Evolutionary conservation across 495 filamentous ascomycete species (phyloP).

Genomic region (Xylaria grammica): DNA sequence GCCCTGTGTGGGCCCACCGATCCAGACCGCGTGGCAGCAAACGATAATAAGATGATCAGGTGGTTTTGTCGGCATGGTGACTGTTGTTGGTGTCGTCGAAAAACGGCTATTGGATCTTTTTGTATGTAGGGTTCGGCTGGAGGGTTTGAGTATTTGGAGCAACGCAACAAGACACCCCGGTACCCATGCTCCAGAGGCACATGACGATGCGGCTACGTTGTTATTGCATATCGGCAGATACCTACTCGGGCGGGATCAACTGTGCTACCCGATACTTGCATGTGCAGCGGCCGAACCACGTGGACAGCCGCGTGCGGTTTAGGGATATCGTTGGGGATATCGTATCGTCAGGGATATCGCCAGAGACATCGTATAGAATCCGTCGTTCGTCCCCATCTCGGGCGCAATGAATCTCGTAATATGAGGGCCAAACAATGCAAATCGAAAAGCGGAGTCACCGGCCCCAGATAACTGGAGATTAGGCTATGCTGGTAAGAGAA

Average conservation of each 20-base stretch:
- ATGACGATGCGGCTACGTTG: not conserved
- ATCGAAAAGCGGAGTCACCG: not conserved
- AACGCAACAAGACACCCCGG: too few species aligned
- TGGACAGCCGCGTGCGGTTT: not conserved
- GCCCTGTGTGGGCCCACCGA: slow-evolving; percentile 64
- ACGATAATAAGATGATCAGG: slow-evolving; percentile 69
- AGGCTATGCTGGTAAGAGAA: not conserved
- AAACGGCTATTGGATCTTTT: not conserved
- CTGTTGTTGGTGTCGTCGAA: not conserved
- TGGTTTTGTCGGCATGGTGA: not conserved
- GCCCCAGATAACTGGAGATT: not conserved
- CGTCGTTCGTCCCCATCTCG: too few species aligned
- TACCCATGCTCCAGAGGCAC: too few species aligned
- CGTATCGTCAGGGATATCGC: too few species aligned
- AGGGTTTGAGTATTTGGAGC: not conserved
- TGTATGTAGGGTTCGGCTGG: not conserved
- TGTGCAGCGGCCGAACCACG: not conserved
- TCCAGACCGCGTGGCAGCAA: slow-evolving; percentile 83
- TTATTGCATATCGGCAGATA: slow-evolving; percentile 5
- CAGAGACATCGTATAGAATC: too few species aligned
- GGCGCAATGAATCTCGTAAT: not conserved
- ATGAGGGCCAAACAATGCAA: not conserved
- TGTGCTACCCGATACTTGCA: slow-evolving; percentile 20
- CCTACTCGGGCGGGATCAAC: not conserved
- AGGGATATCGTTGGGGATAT: too few species aligned